Evolutionary conservation across 2,329 filamentous ascomycete species (phyloP), one percentile per base, ranked within the genome.

Genomic region (Sodiomyces alkalinus): DNA sequence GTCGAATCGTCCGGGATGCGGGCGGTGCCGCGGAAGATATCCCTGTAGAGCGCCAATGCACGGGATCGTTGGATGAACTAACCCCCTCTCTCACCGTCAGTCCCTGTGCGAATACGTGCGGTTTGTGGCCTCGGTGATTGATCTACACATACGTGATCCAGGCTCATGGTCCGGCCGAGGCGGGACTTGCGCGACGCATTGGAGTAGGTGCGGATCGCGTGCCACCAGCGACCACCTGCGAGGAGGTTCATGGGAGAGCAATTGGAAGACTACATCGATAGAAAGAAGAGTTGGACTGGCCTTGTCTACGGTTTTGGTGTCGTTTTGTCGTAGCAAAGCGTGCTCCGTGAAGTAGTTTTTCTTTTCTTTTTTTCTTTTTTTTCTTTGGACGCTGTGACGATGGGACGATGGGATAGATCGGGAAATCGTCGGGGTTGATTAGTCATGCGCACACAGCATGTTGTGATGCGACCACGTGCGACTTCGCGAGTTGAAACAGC

Each of bases 11-110:
- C 67, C 11, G 39, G 30, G 32, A 77, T 74, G 31, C 48, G 52
- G 19, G 51, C 51, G 3, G 64, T 69, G 34, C 62, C 61, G 15
- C 71, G 64, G 19, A 75, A 44, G 30, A 76, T 64, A 12, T 52
- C 56, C 19, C 72, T 60, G 47, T 74, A 77, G 24, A 77, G 53
- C 0, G 67, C 54, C 14, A 76, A 42, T 5, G 58, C 68, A 32
- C 62, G 60, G 6, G 54, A 46, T 19, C 72, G 55, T 41, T 74
- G 68, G 27, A 77, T 53, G 33, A 76, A 77, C 69, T 74, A 10
- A n/a, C n/a, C n/a, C n/a, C n/a, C n/a, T 19, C 3, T 14, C 6
- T 16, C 17, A 15, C 11, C 12, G 4, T 29, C n/a, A 20, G 9
- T 20, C 13, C n/a, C 10, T n/a, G n/a, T n/a, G n/a, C n/a, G n/a